Conservation (phyloP, 1,284 basidiomycete genomes). For the Papiliotrema flavescens region DNA sequence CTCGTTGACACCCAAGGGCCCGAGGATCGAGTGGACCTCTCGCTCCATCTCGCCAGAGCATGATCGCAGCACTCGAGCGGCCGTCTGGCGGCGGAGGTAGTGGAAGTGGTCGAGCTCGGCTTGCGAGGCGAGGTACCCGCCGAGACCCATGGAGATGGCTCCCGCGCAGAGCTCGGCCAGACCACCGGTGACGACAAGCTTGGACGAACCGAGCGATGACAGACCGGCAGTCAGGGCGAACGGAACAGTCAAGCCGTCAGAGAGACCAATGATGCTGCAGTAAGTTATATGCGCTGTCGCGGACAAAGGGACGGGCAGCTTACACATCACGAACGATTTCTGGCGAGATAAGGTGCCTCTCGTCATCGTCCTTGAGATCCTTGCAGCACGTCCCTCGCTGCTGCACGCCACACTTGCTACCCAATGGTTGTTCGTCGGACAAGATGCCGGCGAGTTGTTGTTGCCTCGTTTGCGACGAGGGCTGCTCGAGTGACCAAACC, state of each 20-base stretch:
- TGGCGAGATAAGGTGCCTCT: conserved; percentile 48
- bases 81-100: conserved; percentile 69
- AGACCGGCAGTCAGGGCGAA: conserved; percentile 81
- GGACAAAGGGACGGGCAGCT: conserved; percentile 15
- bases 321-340: conserved; percentile 51
- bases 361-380: conserved; percentile 50
- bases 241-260: conserved; percentile 92
- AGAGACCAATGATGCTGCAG: conserved; percentile 82
- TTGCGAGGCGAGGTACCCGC: conserved; percentile 94
- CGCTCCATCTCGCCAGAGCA: conserved; percentile 94
- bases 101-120: conserved; percentile 93
- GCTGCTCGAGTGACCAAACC: conserved; percentile 1
- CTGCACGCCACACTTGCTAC: conserved; percentile 39
- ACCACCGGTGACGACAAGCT: conserved; percentile 84
- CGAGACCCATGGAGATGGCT: conserved; percentile 93
- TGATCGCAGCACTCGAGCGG: conserved; percentile 76
- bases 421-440: conserved; percentile 34
- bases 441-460: conserved; percentile 33
- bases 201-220: conserved; percentile 82
- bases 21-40: conserved; percentile 83
- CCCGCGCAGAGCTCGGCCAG: conserved; percentile 89
- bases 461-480: conserved; percentile 8
- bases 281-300: not conserved
- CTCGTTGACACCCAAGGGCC: conserved; percentile 82
- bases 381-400: conserved; percentile 34